Conservation (phyloP, 345 rosid species). For the Orychophragmus violaceus region DNA sequence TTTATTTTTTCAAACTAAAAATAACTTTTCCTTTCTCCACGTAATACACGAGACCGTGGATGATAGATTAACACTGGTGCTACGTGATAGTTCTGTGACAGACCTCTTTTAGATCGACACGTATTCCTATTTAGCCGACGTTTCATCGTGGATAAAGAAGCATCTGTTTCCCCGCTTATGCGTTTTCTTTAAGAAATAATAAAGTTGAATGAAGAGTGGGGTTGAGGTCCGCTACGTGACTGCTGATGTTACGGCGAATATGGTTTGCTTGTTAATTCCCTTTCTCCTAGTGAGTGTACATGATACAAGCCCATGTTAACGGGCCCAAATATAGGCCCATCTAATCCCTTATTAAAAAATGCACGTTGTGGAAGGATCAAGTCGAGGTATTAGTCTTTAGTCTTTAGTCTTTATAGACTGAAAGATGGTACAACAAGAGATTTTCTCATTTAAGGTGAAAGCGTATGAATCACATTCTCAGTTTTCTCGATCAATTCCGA, state of each 20-base stretch:
- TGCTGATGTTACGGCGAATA: constrained; percentile 5
- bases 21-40: constrained; percentile 10
- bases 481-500: background rate
- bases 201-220: constrained; percentile 28
- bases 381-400: background rate
- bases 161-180: constrained; percentile 9
- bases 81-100: constrained; percentile 24
- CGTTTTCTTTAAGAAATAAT: background rate
- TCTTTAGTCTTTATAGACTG: no score
- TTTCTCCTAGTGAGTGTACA: background rate
- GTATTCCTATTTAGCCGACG: constrained; percentile 15
- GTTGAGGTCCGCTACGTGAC: constrained; percentile 38
- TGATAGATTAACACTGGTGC: constrained; percentile 9
- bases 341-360: background rate
- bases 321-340: constrained; percentile 12
- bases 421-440: background rate
- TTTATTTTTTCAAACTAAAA: background rate
- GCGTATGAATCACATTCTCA: background rate
- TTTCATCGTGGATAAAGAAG: constrained; percentile 19
- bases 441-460: background rate
- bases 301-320: background rate
- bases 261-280: background rate
- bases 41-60: constrained; percentile 25
- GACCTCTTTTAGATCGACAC: constrained; percentile 13
- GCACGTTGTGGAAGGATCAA: background rate